Base-by-base conservation (phyloP, 139 green algal species). In the Coelastrella sp. region DNA sequence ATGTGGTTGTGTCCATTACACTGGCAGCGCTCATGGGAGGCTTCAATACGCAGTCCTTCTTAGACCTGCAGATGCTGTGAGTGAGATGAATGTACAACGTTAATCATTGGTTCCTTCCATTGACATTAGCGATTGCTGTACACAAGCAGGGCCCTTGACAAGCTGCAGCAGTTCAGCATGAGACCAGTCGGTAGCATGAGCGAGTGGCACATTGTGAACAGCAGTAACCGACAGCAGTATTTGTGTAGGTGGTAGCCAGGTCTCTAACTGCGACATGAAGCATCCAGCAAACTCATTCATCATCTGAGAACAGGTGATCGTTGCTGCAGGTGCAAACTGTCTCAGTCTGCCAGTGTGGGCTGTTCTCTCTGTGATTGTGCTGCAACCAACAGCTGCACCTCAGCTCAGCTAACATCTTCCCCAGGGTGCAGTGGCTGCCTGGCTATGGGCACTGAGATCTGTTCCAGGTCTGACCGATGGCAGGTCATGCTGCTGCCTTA, bases 401-500 rank as follows among this genome's bases (percentile, higher is more conserved):
- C 45, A 48, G 19, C 32, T 6, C 72, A 67, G 45, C 72, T 80
- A 27, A 37, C 71, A 8, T 66, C 45, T 5, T 15, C 32, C 19
- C 45, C 72, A 48, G 72, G 48, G 30, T 80, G 72, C 72, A 62
- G 45, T 23, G 34, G 72, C 72, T 80, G 72, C 48, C 59, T 34
- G 34, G 72, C 72, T 6, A 43, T 80, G 21, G 30, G 45, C 23
- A 25, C 48, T 66, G 72, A 80, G n/a, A 32, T 80, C 27, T 80
- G 72, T 50, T 45, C 45, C 7, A 6, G 48, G 0, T 43, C 72
- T 21, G 30, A n/a, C 41, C 60, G 45, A 7, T 80, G 72, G 72
- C 72, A 80, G 72, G 5, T 66, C 45, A 45, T 80, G 72, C 48
- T 80, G 72, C 48, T 80, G 45, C 72, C 72, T 4, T 80, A 80